Conservation (phyloP, 2,329 filamentous ascomycete species). For the Xylaria sp. region DNA sequence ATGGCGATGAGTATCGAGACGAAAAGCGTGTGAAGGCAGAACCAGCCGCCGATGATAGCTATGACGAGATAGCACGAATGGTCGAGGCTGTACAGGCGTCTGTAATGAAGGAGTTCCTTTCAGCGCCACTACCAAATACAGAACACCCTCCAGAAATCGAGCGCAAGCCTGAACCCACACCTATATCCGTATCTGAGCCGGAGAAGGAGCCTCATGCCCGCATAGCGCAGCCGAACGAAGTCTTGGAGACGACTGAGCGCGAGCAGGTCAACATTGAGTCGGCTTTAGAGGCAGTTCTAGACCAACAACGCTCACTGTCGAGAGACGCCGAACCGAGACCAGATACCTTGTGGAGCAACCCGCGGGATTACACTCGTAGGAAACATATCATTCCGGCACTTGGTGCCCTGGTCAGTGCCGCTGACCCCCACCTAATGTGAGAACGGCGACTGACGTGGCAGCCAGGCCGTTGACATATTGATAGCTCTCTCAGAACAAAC, state of each 20-base stretch:
- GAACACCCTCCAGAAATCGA: constrained; percentile 19
- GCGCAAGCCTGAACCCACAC: not conserved
- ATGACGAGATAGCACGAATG: constrained; percentile 47
- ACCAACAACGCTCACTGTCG: constrained; percentile 37
- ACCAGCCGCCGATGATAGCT: constrained; percentile 30
- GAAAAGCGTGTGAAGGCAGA: constrained; percentile 50
- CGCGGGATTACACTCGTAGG: constrained; percentile 48
- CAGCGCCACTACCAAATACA: constrained; percentile 24
- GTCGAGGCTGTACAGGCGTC: constrained; percentile 48
- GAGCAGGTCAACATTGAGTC: constrained; percentile 40
- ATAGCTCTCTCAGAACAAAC: constrained; percentile 50
- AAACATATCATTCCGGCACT: constrained; percentile 50
- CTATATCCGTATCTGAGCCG: constrained; percentile 6
- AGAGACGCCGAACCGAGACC: constrained; percentile 42
- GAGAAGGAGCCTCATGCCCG: constrained; percentile 5
- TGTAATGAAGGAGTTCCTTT: constrained; percentile 46
- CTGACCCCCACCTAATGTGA: constrained; percentile 9
- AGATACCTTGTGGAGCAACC: constrained; percentile 51
- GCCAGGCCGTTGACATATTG: constrained; percentile 50
- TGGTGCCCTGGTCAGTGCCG: constrained; percentile 46
- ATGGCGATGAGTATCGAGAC: constrained; percentile 36
- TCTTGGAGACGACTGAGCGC: constrained; percentile 40
- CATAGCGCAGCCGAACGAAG: constrained; percentile 22
- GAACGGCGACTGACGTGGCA: constrained; percentile 36
- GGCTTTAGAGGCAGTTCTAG: constrained; percentile 35